Percentiles rank a stretch among this genome's conserved stretches.
phyloP scores from a whole-genome alignment of 169 alveolate genomes.

The Plasmodium cynomolgi region DNA sequence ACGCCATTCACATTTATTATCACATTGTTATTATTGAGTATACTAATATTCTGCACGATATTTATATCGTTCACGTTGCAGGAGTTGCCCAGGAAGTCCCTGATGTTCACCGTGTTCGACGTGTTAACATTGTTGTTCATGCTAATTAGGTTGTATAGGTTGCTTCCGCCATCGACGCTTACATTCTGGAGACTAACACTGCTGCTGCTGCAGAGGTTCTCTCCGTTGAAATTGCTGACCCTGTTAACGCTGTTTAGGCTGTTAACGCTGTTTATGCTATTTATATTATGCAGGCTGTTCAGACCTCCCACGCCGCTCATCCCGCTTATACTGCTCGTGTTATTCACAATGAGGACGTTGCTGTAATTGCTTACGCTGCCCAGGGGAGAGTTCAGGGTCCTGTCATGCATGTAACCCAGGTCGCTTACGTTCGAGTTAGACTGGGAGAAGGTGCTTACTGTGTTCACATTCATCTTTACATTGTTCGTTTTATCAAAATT shows the following conservation, averaged over 20 bases:
- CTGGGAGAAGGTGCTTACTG: background rate
- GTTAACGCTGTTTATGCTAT: background rate
- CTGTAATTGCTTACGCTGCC: slow-evolving; percentile 6
- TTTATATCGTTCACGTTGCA: background rate
- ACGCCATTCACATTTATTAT: background rate
- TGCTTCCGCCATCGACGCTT: background rate
- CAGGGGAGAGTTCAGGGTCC: background rate
- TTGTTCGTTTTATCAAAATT: slow-evolving; percentile 17
- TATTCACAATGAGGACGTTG: background rate
- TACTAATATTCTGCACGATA: background rate
- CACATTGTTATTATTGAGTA: background rate
- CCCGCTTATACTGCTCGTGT: background rate
- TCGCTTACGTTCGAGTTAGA: background rate
- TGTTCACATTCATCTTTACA: slow-evolving; percentile 1
- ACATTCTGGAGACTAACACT: background rate
- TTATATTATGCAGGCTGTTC: background rate
- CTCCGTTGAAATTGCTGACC: background rate
- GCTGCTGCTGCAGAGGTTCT: background rate
- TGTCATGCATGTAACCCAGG: background rate
- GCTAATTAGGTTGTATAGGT: background rate
- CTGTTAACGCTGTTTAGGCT: background rate
- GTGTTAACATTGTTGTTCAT: background rate
- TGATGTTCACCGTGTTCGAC: background rate
- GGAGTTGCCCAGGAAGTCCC: background rate
- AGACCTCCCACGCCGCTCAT: background rate